Conservation (phyloP, 305 asterid species). For the Nicotiana rustica region DNA sequence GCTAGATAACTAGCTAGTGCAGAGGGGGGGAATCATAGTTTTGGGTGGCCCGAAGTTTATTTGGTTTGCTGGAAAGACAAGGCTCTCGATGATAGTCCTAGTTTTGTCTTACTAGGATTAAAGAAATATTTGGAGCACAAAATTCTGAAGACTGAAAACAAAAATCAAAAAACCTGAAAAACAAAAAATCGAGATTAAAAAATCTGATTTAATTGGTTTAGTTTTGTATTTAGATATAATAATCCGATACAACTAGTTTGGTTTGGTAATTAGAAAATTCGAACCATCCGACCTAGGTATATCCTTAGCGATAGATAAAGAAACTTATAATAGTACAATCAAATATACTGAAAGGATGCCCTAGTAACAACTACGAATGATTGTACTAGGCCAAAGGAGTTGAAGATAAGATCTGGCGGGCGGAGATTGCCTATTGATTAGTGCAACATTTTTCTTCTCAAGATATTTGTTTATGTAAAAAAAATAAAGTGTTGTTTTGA, state of each 20-base stretch:
- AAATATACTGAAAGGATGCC: background rate
- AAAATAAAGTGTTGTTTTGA: too few relatives aligned
- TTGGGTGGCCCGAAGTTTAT: background rate
- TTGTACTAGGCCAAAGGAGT: background rate
- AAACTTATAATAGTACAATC: background rate
- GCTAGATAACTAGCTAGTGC: background rate
- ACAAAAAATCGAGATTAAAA: too few relatives aligned
- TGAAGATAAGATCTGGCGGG: background rate
- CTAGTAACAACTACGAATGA: too few relatives aligned
- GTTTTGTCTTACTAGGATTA: too few relatives aligned
- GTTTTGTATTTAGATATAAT: too few relatives aligned
- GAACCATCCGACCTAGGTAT: too few relatives aligned
- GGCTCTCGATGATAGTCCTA: background rate
- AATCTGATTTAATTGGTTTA: too few relatives aligned
- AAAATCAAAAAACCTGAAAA: too few relatives aligned
- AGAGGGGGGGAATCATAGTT: background rate
- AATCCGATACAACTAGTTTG: too few relatives aligned
- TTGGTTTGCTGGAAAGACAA: background rate
- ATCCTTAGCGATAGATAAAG: background rate
- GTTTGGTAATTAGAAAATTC: too few relatives aligned
- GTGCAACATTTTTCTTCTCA: background rate
- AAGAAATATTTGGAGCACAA: too few relatives aligned
- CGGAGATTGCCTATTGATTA: background rate
- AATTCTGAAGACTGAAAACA: too few relatives aligned
- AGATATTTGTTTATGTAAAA: background rate